Conservation (phyloP, 495 filamentous ascomycete species). For the Letharia lupina region DNA sequence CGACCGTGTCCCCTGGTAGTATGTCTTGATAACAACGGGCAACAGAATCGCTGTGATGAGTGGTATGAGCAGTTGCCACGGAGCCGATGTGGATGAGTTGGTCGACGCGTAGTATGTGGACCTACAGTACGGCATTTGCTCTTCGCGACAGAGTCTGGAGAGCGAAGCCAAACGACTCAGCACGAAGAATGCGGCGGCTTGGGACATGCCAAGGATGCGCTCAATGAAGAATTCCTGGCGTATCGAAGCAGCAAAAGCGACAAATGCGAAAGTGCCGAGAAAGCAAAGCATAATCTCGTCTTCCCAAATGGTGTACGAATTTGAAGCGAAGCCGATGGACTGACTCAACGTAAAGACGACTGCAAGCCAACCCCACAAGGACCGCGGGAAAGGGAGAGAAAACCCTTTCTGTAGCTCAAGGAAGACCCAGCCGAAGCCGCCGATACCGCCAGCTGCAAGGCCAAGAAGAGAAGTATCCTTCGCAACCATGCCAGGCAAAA, state of each 20-base stretch:
- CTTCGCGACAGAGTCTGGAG: constrained; percentile 90
- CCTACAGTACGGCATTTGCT: constrained; percentile 94
- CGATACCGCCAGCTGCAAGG: constrained; percentile 54
- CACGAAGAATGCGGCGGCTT: constrained; percentile 74
- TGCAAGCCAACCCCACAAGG: constrained; percentile 79
- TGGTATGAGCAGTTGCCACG: constrained; percentile 80
- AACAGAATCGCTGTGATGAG: constrained; percentile 64
- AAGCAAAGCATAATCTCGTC: constrained; percentile 91
- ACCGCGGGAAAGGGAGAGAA: constrained; percentile 56
- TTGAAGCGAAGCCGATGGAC: constrained; percentile 86
- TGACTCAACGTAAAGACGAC: constrained; percentile 72
- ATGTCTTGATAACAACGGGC: constrained; percentile 68
- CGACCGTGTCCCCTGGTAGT: constrained; percentile 65
- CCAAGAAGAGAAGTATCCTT: constrained; percentile 34
- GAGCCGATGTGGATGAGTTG: constrained; percentile 83
- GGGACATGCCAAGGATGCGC: constrained; percentile 65
- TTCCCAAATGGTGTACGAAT: constrained; percentile 99
- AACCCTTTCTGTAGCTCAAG: constrained; percentile 41
- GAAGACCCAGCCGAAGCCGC: constrained; percentile 51
- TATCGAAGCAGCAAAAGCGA: constrained; percentile 63
- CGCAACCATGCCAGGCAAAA: constrained; percentile 25
- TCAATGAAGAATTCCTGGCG: constrained; percentile 54
- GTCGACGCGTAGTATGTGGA: constrained; percentile 94
- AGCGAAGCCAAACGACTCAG: constrained; percentile 77
- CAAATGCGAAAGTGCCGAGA: constrained; percentile 74